Evolutionary conservation across 306 rosid genomes (phyloP), one percentile per base, ranked within the genome.

Genomic region (Sicyos edulis): DNA sequence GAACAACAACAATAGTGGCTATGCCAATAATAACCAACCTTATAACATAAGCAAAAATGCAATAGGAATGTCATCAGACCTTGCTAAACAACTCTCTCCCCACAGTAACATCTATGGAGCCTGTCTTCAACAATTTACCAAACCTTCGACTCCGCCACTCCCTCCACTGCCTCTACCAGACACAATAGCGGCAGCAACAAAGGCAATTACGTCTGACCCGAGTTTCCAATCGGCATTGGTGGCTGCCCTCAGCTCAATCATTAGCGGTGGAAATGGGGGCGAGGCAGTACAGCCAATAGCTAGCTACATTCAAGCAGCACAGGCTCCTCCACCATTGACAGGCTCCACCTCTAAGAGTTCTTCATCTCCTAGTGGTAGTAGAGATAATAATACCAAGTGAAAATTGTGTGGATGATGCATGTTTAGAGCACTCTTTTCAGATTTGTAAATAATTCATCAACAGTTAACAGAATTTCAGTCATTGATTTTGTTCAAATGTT

Each of bases 171-270:
- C 78, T 55, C 42, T 72, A 45, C 81, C 82, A 15, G 86, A 88
- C 15, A 68, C 87, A 12, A 83, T 95, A 63, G 88, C 99, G 2
- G 99, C 99, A 5, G 97, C 99, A 45, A 91, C 99, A 4, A 87
- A 89, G 84, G 95, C 84, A 4, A 95, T 91, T 70, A 89, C 97
- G 0, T 76, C 88, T 0, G 95, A 95, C 80, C 99, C 99, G 0
- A 83, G 70, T 45, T 95, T 95, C 79, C 99, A 91, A 54, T 91
- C 97, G 0, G 99, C 89, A 20, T 78, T 95, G 70, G 96, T 86
- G 0, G 91, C 90, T 4, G 97, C 96, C 0, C 82, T 95, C 17
- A 66, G 89, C 8, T 83, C 97, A 9, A 82, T 91, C 70, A 89
- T 95, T 14, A 88, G 92, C 56, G 78, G 77, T 8, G 22, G n/a